Conservation (phyloP, 768 basidiomycete species). For the Podaxis sp. region DNA sequence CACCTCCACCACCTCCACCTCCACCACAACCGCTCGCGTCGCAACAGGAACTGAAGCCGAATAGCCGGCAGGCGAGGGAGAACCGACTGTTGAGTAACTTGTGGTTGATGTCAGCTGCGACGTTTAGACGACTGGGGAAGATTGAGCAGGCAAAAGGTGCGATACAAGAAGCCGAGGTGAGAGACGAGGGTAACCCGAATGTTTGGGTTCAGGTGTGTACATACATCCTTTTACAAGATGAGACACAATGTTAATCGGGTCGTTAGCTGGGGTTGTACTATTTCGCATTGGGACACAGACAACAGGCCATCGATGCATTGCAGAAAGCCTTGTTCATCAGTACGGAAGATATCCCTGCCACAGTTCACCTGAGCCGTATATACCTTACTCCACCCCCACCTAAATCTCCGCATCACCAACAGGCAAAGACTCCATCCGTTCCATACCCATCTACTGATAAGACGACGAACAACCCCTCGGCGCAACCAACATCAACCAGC, state of each 20-base stretch:
- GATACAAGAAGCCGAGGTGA: conserved; percentile 92
- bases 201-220: conserved; percentile 90
- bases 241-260: neutral
- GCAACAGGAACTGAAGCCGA: conserved; percentile 35
- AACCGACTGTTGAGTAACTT: conserved; percentile 76
- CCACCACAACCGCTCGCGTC: conserved; percentile 31
- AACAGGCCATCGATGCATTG: conserved; percentile 72
- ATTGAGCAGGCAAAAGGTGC: conserved; percentile 88
- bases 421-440: neutral
- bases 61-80: conserved; percentile 52
- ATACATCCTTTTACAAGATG: neutral
- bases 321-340: conserved; percentile 87
- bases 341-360: conserved; percentile 76
- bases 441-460: neutral
- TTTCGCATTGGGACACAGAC: conserved; percentile 52
- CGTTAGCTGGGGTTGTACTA: conserved; percentile 74
- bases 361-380: conserved; percentile 74
- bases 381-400: conserved; percentile 51
- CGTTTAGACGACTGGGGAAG: conserved; percentile 86
- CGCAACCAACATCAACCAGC: conserved; percentile 15
- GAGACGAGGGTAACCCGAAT: conserved; percentile 80
- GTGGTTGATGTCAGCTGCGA: conserved; percentile 95
- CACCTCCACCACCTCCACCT: conserved; percentile 35
- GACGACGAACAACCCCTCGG: neutral
- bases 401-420: conserved; percentile 15